Base-by-base conservation (phyloP, 2,329 filamentous ascomycete genomes). In the Corniculantispora saksenae region DNA sequence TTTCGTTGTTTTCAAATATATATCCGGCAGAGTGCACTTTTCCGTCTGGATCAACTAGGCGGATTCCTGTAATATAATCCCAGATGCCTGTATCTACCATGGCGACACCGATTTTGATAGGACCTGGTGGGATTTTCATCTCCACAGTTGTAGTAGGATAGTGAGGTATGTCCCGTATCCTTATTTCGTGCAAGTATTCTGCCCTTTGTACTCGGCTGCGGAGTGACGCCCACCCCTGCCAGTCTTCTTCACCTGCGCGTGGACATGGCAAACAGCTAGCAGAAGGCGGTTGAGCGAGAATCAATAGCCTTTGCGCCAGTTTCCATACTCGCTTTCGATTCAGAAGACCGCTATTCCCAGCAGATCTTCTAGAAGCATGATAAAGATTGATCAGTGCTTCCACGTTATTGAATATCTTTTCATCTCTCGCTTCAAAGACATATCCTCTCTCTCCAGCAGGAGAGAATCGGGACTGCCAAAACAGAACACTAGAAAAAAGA, bases 21-120 rank as follows among this genome's bases (percentile, higher is more conserved):
- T 43, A 61, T 2, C 58, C 58, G 5, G 47, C 23, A 21, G 40
- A 27, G 4, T 53, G 32, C 2, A 5, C 2, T 7, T 40, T 1
- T 4, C 21, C 35, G 17, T 29, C 32, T 19, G 5, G 9, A 0
- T 12, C n/a, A 10, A 40, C 27, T 1, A 61, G 3, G 3, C 58
- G 45, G 10, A 61, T 53, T 3, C 58, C 58, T 13, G 58, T 61
- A 3, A 61, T 27, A 19, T 61, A 61, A 17, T 61, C 58, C 47
- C 58, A 53, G 4, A 10, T 21, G 3, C 47, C 58, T 3, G 47
- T 40, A 21, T 40, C 15, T 3, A 61, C 12, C n/a, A 53, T 10
- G 9, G 47, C 47, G 17, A 61, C 43, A 23, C 58, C 47, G 17
- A 61, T 23, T 4, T 9, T 51, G 29, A 43, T 17, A n/a, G 47